Evolutionary conservation across 2,329 filamentous ascomycete genomes (phyloP).

Genomic region (Cercospora berteroae): DNA sequence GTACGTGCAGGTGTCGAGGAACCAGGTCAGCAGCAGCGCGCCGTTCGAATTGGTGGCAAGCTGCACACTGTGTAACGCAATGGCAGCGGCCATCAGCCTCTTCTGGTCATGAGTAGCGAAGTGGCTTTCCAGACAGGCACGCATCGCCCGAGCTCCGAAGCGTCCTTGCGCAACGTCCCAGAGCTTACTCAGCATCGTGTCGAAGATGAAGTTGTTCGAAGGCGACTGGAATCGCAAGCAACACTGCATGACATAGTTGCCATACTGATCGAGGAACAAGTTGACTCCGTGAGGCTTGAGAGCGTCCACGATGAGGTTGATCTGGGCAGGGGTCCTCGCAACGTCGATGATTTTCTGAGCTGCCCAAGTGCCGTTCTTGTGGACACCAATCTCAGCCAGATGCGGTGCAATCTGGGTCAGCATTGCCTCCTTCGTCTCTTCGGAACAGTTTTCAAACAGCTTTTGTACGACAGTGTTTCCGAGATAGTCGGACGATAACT

Average conservation of each 20-base stretch:
- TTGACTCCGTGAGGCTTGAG: slow-evolving; percentile 84
- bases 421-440: slow-evolving; percentile 88
- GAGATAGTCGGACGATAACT: slow-evolving; percentile 91
- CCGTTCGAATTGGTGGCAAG: slow-evolving; percentile 95
- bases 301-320: slow-evolving; percentile 78
- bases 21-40: slow-evolving; percentile 91
- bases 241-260: slow-evolving; percentile 96
- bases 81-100: slow-evolving; percentile 86
- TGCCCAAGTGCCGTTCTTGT: slow-evolving; percentile 99
- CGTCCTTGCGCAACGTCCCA: slow-evolving; percentile 92
- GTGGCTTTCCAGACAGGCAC: slow-evolving; percentile 93
- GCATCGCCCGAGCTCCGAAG: slow-evolving; percentile 93
- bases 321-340: slow-evolving; percentile 79
- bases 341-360: slow-evolving; percentile 99
- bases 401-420: slow-evolving; percentile 82
- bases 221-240: slow-evolving; percentile 88
- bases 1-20: slow-evolving; percentile 96
- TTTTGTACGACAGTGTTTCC: slow-evolving; percentile 99
- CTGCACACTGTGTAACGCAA: slow-evolving; percentile 95
- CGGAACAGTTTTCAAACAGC: slow-evolving; percentile 93
- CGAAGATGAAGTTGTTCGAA: slow-evolving; percentile 95
- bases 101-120: slow-evolving; percentile 94
- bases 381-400: slow-evolving; percentile 91
- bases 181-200: slow-evolving; percentile 90
- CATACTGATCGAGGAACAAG: slow-evolving; percentile 94